phyloP scores from a whole-genome alignment of 139 green algal genomes.

The Tetratostichococcus sp. region DNA sequence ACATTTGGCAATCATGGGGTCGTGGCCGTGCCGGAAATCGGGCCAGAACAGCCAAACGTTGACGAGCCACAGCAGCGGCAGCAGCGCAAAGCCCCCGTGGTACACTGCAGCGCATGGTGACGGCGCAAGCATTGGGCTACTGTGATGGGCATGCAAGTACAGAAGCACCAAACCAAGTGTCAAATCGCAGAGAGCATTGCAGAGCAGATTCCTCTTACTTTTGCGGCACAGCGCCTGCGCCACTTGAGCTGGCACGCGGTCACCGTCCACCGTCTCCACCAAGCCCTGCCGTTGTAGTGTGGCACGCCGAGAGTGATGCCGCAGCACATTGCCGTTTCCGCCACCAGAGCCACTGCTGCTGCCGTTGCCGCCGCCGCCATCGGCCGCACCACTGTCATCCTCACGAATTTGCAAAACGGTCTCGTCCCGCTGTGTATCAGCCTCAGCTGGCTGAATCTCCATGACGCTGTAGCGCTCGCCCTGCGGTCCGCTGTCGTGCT shows the following conservation, averaged over 20 bases:
- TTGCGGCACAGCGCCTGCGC: not conserved
- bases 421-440: not conserved
- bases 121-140: too few species aligned
- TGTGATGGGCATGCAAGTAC: not conserved
- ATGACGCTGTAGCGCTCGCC: not conserved
- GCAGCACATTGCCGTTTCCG: too few species aligned
- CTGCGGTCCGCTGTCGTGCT: too few species aligned
- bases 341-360: not conserved
- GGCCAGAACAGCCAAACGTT: conserved; percentile 31
- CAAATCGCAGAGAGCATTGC: too few species aligned
- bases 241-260: not conserved
- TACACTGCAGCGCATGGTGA: conserved; percentile 11
- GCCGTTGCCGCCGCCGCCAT: too few species aligned
- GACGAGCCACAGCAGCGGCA: conserved; percentile 20
- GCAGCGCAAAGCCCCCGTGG: conserved; percentile 14
- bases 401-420: not conserved
- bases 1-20: conserved; percentile 15
- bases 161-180: too few species aligned
- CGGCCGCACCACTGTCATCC: not conserved
- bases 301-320: too few species aligned
- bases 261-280: not conserved
- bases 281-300: not conserved
- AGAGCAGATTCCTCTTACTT: not conserved
- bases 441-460: not conserved
- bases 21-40: conserved; percentile 12